A percentile compares a stretch with the other conserved stretches of the same genome.
Evolutionary conservation across 352 stramenopile species (phyloP).

Genomic region (Globisporangium iwayamae): DNA sequence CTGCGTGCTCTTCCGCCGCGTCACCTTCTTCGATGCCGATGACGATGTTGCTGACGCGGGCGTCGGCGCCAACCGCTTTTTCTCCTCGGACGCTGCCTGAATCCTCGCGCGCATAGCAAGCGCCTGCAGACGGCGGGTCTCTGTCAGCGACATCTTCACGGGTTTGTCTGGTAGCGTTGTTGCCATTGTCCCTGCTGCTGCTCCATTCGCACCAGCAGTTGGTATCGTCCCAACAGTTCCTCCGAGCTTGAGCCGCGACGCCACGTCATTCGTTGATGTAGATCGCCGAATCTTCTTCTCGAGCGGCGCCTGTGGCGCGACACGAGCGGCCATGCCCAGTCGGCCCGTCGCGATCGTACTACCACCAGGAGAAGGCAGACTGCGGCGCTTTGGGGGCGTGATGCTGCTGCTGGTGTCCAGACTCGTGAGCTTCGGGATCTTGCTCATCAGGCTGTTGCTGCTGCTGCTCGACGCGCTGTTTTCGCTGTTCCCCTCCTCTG

Average conservation of each 20-base stretch:
- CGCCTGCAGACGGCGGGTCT: conserved; percentile 29
- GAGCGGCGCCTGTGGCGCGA: conserved; percentile 16
- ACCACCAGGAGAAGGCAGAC: conserved; percentile 13
- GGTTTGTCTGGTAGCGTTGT: conserved; percentile 11
- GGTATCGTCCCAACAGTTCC: background rate
- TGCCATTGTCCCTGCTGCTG: background rate
- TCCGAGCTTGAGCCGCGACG: conserved; percentile 14
- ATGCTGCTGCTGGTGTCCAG: conserved; percentile 15
- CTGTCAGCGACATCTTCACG: conserved; percentile 27
- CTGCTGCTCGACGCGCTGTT: background rate
- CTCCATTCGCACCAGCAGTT: background rate
- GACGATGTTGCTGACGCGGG: conserved; percentile 8
- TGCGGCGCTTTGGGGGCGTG: conserved; percentile 24
- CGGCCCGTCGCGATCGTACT: conserved; percentile 20
- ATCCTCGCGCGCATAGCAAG: conserved; percentile 35
- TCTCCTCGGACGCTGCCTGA: conserved; percentile 24
- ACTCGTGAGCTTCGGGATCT: conserved; percentile 12
- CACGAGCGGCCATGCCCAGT: conserved; percentile 42
- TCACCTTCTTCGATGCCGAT: background rate
- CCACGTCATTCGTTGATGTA: conserved; percentile 9
- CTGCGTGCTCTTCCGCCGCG: conserved; percentile 11
- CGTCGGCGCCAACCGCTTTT: conserved; percentile 18
- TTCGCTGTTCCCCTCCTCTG: background rate
- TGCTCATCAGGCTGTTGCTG: background rate
- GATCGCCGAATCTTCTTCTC: conserved; percentile 15